Base-by-base conservation (phyloP, 257 asterid species). In the Eucommia ulmoides region DNA sequence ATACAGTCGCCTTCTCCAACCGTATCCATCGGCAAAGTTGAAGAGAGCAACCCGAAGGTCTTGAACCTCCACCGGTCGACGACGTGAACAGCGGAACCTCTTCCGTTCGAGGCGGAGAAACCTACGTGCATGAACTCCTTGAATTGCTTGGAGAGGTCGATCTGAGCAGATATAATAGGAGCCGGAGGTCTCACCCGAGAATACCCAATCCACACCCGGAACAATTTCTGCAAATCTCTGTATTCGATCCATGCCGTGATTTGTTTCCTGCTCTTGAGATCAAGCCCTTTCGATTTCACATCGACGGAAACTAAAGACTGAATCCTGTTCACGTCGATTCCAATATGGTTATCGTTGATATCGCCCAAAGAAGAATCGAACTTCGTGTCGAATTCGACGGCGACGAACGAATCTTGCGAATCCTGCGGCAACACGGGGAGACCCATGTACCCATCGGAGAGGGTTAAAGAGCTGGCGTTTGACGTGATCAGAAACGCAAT, bases 101-200 rank as follows among this genome's bases (percentile, higher is more conserved):
- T 67, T 10, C 83, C 74, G 45, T 71, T 78, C 5, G 93, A 63
- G 42, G 96, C 86, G 2, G 81, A 73, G 60, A 86, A 86, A 3
- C 96, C 96, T 22, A 76, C 75, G 18, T 76, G 65, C 96, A 82
- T 86, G 47, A 71, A 71, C 57, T 80, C 94, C 47, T 78, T 70
- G 52, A 82, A 73, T 16, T 65, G 69, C 19, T 54, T 52, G 15
- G 93, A 75, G 38, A 86, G 64, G 52, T 83, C 84, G 26, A 76
- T 60, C 33, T 55, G 57, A 24, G 66, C 38, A 1, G 49, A 73
- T 24, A 80, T 84, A 65, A 78, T 29, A 14, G 94, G 88, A 15
- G 1, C 67, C n/a, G 54, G 23, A 3, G 94, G 88, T 65, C 65
- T 67, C 56, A 63, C 48, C 23, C 38, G 62, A 17, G 76, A 54